phyloP scores from a whole-genome alignment of 2,329 filamentous ascomycete species.

The Hypoxylon sp. region DNA sequence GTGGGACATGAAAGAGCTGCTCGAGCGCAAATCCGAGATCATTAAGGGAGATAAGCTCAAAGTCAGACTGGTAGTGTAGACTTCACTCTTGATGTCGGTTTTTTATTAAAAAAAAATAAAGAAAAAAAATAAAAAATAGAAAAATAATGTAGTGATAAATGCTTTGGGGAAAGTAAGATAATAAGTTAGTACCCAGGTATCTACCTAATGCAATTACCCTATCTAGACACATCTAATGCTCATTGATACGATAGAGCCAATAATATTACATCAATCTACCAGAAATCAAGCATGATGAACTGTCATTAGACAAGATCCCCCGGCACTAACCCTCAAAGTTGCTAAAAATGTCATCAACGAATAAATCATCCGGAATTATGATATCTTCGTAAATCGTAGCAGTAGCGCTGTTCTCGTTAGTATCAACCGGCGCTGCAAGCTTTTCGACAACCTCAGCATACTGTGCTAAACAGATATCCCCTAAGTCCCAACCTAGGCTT shows the following conservation, averaged over 20 bases:
- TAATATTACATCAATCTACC: too few relatives aligned
- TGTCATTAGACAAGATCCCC: not conserved
- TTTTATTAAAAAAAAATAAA: too few relatives aligned
- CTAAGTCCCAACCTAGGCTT: slow-evolving; percentile 64
- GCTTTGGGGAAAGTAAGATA: slow-evolving; percentile 1
- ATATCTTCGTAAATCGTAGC: slow-evolving; percentile 20
- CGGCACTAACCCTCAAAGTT: slow-evolving; percentile 23
- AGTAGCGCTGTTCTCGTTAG: not conserved
- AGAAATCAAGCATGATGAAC: too few relatives aligned
- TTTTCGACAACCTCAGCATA: slow-evolving; percentile 64
- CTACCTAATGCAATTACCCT: too few relatives aligned
- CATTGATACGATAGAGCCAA: not conserved
- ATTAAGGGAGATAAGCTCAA: slow-evolving; percentile 56
- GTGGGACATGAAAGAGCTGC: slow-evolving; percentile 58
- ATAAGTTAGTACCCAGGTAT: not conserved
- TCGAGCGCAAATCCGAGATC: slow-evolving; percentile 54
- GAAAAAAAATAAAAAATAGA: too few relatives aligned
- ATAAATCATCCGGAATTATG: slow-evolving; percentile 30
- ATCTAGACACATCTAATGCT: not conserved
- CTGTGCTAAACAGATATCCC: slow-evolving; percentile 64
- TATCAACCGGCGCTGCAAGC: slow-evolving; percentile 51
- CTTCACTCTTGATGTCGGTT: not conserved
- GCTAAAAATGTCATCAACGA: slow-evolving; percentile 34
- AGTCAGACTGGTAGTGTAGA: slow-evolving; percentile 49
- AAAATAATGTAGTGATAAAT: slow-evolving; percentile 2